A percentile compares a stretch with the other conserved stretches of the same genome.
Evolutionary conservation across 2,329 filamentous ascomycete species (phyloP).

Genomic region (Paecilomyces niveus): DNA sequence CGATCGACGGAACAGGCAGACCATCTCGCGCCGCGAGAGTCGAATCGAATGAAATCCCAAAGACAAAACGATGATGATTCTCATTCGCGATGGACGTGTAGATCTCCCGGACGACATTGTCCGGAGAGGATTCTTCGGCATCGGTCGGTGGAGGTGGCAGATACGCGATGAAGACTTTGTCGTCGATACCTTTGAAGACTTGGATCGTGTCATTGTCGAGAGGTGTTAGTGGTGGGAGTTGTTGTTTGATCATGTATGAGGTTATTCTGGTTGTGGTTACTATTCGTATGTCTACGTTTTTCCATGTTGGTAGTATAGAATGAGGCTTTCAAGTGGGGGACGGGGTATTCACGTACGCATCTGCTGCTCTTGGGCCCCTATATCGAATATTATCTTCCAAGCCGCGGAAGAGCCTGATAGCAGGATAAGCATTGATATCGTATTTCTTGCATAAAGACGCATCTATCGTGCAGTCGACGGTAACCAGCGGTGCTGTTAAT

Average conservation of each 20-base stretch:
- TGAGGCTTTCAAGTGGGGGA: not conserved
- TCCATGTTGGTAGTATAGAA: not conserved
- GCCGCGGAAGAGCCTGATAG: slow-evolving; percentile 38
- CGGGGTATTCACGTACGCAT: slow-evolving; percentile 1
- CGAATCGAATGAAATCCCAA: slow-evolving; percentile 25
- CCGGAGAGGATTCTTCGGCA: slow-evolving; percentile 3
- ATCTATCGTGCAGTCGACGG: not conserved
- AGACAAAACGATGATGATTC: slow-evolving; percentile 37
- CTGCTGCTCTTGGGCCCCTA: slow-evolving; percentile 37
- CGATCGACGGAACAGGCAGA: not conserved
- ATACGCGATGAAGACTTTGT: slow-evolving; percentile 38
- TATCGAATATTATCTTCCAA: slow-evolving; percentile 32
- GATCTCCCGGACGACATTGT: slow-evolving; percentile 14
- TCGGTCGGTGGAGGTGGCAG: slow-evolving; percentile 19
- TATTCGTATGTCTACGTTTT: not conserved
- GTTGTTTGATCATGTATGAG: slow-evolving; percentile 20
- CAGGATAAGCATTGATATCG: slow-evolving; percentile 40
- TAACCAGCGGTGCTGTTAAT: not conserved
- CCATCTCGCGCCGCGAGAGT: slow-evolving; percentile 11
- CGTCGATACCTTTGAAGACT: slow-evolving; percentile 32
- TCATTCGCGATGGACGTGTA: slow-evolving; percentile 28
- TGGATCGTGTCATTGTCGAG: slow-evolving; percentile 20
- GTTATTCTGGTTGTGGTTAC: slow-evolving; percentile 12
- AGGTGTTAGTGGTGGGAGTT: slow-evolving; percentile 18
- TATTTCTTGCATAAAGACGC: slow-evolving; percentile 17